These are phyloP conservation scores for Geotrichum aggregatum DNA, from an alignment of 1,139 yeast species.

Conservation along the genomic window DNA sequence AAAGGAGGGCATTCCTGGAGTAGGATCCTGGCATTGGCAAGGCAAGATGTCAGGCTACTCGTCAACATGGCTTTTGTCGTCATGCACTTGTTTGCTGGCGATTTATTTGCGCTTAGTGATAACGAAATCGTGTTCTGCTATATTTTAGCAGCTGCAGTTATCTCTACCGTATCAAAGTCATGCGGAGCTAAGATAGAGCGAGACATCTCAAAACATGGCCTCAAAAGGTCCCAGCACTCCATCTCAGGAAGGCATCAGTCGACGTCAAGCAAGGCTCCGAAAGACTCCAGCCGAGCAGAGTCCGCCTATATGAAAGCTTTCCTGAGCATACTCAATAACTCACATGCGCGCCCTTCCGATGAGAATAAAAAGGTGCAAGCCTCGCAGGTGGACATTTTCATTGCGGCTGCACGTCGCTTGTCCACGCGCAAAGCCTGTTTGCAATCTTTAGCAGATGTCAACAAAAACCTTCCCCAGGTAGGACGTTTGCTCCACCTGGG, in stretches of 20 bases:
- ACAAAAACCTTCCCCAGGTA: conserved; percentile 21
- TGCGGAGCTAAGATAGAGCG: conserved; percentile 13
- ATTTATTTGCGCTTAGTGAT: conserved; percentile 18
- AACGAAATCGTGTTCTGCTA: conserved; percentile 22
- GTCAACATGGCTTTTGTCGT: conserved; percentile 19
- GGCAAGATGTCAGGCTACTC: conserved; percentile 19
- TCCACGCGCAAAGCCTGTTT: conserved; percentile 18
- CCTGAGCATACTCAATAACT: conserved; percentile 5
- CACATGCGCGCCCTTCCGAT: conserved; percentile 2
- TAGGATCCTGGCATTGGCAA: conserved; percentile 18
- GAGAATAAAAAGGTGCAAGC: conserved; percentile 3
- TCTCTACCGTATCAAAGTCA: conserved; percentile 14
- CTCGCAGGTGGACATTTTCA: conserved; percentile 14
- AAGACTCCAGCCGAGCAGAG: conserved; percentile 20
- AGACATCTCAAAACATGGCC: conserved; percentile 19
- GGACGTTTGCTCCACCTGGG: conserved; percentile 22
- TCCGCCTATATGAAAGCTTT: conserved; percentile 14
- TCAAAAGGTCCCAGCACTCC: conserved; percentile 19
- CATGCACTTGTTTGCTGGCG: conserved; percentile 23
- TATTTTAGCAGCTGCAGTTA: conserved; percentile 21
- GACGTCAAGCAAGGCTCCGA: conserved; percentile 13
- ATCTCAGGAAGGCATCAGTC: conserved; percentile 15
- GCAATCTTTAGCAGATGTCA: conserved; percentile 15
- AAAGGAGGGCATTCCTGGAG: conserved; percentile 20
- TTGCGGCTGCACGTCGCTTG: conserved; percentile 17